A percentile compares a stretch with the other conserved stretches of the same genome.
Evolutionary conservation across 2,329 filamentous ascomycete species (phyloP).

Genomic region (Phaeosphaeriaceae sp.): DNA sequence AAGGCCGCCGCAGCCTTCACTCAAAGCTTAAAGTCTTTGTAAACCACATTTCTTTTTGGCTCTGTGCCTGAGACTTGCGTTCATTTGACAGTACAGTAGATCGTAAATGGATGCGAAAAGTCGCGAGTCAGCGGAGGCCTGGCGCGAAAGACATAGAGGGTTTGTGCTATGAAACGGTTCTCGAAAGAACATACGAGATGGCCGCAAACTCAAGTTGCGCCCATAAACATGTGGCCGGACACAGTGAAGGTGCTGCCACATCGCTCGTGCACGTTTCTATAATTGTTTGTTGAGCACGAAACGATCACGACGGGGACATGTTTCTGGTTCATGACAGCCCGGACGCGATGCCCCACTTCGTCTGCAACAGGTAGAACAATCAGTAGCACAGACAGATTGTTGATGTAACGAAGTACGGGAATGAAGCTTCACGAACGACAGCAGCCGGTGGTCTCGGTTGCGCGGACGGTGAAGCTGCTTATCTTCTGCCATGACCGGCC

Average conservation of each 20-base stretch:
- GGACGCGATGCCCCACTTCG: not conserved
- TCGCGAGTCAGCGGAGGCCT: no score
- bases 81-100: no score
- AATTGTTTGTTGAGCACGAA: not conserved
- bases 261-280: not conserved
- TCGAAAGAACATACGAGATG: no score
- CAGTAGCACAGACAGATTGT: not conserved
- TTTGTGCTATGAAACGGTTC: no score
- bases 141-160: no score
- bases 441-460: not conserved
- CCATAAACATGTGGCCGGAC: not conserved
- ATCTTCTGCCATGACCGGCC: not conserved
- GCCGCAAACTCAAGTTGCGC: no score
- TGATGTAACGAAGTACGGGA: not conserved
- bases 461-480: not conserved
- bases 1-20: no score
- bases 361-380: not conserved
- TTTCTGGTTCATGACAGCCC: not conserved
- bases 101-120: no score
- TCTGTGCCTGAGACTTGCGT: no score
- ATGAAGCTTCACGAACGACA: not conserved
- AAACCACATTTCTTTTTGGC: no score
- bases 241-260: not conserved
- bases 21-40: no score
- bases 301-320: not conserved